These are phyloP conservation scores for Vanilla planifolia DNA, from an alignment of 106 monocot genomes.

Conservation along the genomic window DNA sequence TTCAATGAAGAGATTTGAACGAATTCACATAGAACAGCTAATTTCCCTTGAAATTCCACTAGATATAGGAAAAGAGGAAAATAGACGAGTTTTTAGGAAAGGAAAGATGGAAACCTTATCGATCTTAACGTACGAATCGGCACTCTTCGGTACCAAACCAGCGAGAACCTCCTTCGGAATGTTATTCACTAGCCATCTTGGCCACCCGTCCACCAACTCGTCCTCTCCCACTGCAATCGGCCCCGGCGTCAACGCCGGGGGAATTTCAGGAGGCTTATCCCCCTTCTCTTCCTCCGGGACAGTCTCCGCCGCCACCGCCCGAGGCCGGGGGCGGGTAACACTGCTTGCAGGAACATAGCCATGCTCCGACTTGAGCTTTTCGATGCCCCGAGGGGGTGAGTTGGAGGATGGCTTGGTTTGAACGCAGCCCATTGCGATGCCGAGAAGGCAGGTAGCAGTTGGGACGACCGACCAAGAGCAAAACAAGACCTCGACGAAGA, in stretches of 20 bases:
- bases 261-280: too few relatives aligned
- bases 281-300: not conserved
- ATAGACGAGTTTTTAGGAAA: too few relatives aligned
- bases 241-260: not conserved
- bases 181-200: constrained; percentile 23
- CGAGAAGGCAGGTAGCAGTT: not conserved
- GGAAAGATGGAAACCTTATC: constrained; percentile 11
- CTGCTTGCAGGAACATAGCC: not conserved
- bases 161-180: constrained; percentile 14
- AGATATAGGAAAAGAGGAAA: too few relatives aligned
- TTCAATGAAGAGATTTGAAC: too few relatives aligned
- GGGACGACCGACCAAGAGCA: not conserved
- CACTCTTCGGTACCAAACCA: constrained; percentile 21
- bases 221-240: constrained; percentile 4
- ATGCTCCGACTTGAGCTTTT: constrained; percentile 11
- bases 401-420: constrained; percentile 1
- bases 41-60: too few relatives aligned
- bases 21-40: too few relatives aligned
- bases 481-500: not conserved
- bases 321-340: not conserved
- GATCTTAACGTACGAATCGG: constrained; percentile 22
- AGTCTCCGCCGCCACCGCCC: not conserved
- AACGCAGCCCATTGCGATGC: constrained; percentile 6
- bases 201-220: constrained; percentile 22
- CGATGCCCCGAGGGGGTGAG: constrained; percentile 1